Evolutionary conservation across 2,329 filamentous ascomycete genomes (phyloP).

Genomic region (Rasamsonia emersonii): DNA sequence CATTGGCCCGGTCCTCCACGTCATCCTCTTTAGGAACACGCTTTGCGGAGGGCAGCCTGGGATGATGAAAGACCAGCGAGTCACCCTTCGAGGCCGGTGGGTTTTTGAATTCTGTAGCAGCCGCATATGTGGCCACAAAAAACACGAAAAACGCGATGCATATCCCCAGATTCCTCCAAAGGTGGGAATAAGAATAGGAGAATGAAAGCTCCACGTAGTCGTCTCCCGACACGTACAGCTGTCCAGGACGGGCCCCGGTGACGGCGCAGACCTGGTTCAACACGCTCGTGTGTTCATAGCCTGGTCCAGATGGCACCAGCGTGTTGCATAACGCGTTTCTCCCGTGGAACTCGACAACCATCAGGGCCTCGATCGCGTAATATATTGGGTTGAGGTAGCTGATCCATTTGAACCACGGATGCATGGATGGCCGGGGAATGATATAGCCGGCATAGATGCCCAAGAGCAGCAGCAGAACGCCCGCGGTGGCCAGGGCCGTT

Average conservation of each 20-base stretch:
- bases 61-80: conserved; percentile 57
- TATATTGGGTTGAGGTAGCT: conserved; percentile 24
- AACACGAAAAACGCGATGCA: conserved; percentile 55
- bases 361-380: conserved; percentile 23
- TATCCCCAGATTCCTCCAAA: conserved; percentile 64
- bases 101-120: conserved; percentile 57
- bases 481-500: conserved; percentile 44
- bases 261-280: conserved; percentile 20
- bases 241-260: conserved; percentile 42
- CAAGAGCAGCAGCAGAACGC: conserved; percentile 21
- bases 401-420: conserved; percentile 42
- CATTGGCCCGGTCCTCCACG: conserved; percentile 6
- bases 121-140: conserved; percentile 57
- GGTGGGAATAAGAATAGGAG: conserved; percentile 48
- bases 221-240: conserved; percentile 50
- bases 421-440: conserved; percentile 35
- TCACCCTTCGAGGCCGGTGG: conserved; percentile 56
- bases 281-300: conserved; percentile 14
- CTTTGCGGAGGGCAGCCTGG: conserved; percentile 40
- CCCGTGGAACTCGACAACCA: conserved; percentile 25
- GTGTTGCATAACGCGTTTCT: conserved; percentile 21
- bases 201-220: conserved; percentile 51
- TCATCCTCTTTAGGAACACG: conserved; percentile 18
- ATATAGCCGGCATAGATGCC: conserved; percentile 30
- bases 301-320: conserved; percentile 13